Evolutionary conservation across 257 asterid species (phyloP), one percentile per base, ranked within the genome.

Genomic region (Euphrasia confusa): DNA sequence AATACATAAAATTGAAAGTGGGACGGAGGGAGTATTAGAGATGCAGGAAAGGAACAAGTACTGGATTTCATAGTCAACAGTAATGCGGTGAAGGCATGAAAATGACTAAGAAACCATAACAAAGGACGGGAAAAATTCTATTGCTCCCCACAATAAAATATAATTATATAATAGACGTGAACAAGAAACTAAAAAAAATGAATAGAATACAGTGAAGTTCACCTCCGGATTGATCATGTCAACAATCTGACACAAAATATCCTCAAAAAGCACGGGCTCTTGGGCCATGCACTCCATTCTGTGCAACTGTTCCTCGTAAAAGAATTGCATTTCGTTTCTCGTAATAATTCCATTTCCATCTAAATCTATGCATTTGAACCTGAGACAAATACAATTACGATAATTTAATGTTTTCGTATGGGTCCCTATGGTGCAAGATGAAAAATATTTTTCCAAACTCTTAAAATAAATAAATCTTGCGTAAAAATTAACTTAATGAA

Each of bases 251-350:
- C 99, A 92, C 70, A 92, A 81, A 72, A 92, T 88, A 86, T 89
- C 97, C 86, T 92, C 99, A 71, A 92, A 92, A 76, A 92, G 95
- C 44, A 92, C 96, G 52, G 97, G 99, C 82, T 92, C 99, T 70
- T 92, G 99, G 70, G 97, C 96, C 97, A 92, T 92, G 86, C 99
- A 92, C 78, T 92, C 99, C 99, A 92, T 92, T 70, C 99, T 80
- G 81, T 92, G 99, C 82, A 92, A 66, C 82, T 92, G 99, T 75
- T 92, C 97, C 82, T 92, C 99, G 33, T 89, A 92, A 78, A 86
- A 92, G 74, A 89, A 92, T 72, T 92, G 99, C 83, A 92, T 81
- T 73, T 92, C 99, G 15, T 89, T 92, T 82, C 97, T 87, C 5
- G 99, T 86, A 44, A 92, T 74, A 64, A 86, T 71, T 69, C 97